Percentiles rank a stretch among this genome's conserved stretches.
phyloP scores from a whole-genome alignment of 768 basidiomycete species.

The Phylloporus arenicola region DNA sequence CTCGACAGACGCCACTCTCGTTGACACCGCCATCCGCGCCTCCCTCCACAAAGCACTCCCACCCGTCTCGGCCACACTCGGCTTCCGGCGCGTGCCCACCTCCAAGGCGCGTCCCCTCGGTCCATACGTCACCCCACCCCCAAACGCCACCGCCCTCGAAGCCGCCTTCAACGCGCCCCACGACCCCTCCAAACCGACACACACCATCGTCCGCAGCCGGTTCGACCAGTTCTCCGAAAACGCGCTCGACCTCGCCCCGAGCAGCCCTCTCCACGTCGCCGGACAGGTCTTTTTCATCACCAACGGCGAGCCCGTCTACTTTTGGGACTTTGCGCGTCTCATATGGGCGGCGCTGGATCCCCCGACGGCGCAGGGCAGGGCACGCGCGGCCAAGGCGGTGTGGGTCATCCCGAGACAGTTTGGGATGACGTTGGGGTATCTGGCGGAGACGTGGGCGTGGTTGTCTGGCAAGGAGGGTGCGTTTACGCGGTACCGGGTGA shows the following conservation, averaged over 20 bases:
- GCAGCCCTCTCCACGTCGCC: constrained; percentile 70
- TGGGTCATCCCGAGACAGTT: constrained; percentile 55
- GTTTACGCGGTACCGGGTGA: constrained; percentile 82
- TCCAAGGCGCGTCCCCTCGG: constrained; percentile 78
- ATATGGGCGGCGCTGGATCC: constrained; percentile 72
- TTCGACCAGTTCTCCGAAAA: constrained; percentile 74
- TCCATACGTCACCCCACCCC: constrained; percentile 62
- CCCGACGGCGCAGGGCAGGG: constrained; percentile 39
- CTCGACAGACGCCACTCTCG: constrained; percentile 31
- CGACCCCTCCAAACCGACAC: constrained; percentile 32
- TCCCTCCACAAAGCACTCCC: constrained; percentile 51
- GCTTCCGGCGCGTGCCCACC: constrained; percentile 66
- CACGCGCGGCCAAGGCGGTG: constrained; percentile 33
- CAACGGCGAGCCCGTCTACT: constrained; percentile 92
- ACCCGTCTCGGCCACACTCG: constrained; percentile 59
- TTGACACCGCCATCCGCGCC: constrained; percentile 38
- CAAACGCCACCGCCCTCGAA: constrained; percentile 52
- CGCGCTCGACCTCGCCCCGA: constrained; percentile 46
- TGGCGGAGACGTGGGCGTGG: constrained; percentile 71
- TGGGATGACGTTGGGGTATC: constrained; percentile 65
- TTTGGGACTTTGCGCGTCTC: constrained; percentile 87
- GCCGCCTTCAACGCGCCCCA: constrained; percentile 49
- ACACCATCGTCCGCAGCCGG: constrained; percentile 65
- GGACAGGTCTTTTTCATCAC: constrained; percentile 96
- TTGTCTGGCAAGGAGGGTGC: constrained; percentile 73